Base-by-base conservation (phyloP, 495 filamentous ascomycete genomes). In the Xylaria acuta region DNA sequence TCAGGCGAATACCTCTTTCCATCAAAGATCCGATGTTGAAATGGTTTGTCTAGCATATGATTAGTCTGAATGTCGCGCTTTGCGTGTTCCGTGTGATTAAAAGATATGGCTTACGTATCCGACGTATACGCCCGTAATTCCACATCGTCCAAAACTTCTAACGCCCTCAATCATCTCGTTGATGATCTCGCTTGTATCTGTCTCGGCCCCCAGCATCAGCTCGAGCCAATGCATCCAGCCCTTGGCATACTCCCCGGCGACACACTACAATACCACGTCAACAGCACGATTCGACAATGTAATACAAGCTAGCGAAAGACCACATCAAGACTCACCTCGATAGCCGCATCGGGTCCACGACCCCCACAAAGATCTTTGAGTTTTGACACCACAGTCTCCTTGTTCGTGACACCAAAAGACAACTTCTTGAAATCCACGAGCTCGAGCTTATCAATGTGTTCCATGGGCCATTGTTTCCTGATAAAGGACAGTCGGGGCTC, bases 101-200 rank as follows among this genome's bases (percentile, higher is more conserved):
- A 38, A 30, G 36, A 60, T 20, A 38, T 41, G 25, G 86, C 91
- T 82, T 79, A 94, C 91, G 81, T 89, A 95, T 64, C 92, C 93
- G 54, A 92, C 92, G 79, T 95, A 95, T 59, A 95, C 89, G 45
- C 92, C 94, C 0, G 93, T 97, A 65, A 97, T 84, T 22, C 93
- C 92, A 67, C 89, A 88, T 0, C 91, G 85, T 16, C 95, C 93
- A 78, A 89, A 97, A 64, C 90, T 92, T 51, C 90, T 85, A 12
- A 95, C 92, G 16, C 90, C 86, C 49, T 90, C 90, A 51, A 97
- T 88, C 90, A 94, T 93, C 83, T 97, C 93, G 76, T 97, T 97
- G 69, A 97, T 53, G 59, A 96, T 90, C 82, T 97, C 94, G 56
- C 89, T 91, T 5, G 92, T 93, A 79, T 97, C 94, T 3, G 93